Evolutionary conservation across 805 yeast species (phyloP).

Genomic region (Priceomyces carsonii): DNA sequence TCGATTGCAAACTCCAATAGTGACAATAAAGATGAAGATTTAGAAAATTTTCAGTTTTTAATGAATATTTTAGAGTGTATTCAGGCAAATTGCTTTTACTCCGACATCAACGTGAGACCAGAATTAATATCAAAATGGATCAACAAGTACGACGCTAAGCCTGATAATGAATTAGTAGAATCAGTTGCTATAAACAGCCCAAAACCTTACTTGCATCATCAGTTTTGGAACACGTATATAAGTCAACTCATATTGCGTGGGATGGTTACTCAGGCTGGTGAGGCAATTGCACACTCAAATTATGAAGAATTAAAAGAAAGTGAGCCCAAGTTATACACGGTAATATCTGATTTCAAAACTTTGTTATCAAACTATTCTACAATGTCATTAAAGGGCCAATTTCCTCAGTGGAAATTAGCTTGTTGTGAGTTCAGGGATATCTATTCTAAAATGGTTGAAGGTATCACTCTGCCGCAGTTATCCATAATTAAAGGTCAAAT

Average conservation of each 20-base stretch:
- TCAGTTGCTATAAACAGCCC: constrained; percentile 45
- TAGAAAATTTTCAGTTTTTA: constrained; percentile 38
- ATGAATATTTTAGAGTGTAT: constrained; percentile 58
- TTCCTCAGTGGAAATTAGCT: constrained; percentile 50
- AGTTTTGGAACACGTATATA: constrained; percentile 64
- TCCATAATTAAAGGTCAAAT: constrained; percentile 35
- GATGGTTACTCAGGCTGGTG: constrained; percentile 53
- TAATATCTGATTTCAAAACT: constrained; percentile 42
- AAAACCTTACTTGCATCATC: constrained; percentile 48
- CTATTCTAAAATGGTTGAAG: constrained; percentile 23
- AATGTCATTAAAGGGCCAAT: constrained; percentile 41
- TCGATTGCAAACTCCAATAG: too few species aligned
- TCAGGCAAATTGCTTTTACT: constrained; percentile 49
- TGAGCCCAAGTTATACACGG: constrained; percentile 28
- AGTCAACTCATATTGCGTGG: constrained; percentile 64
- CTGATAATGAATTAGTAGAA: constrained; percentile 52
- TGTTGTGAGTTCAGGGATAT: constrained; percentile 53
- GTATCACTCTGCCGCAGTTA: constrained; percentile 23
- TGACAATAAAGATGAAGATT: constrained; percentile 25
- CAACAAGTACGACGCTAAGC: constrained; percentile 68
- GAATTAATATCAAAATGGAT: constrained; percentile 59
- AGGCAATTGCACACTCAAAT: constrained; percentile 45
- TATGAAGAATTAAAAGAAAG: constrained; percentile 37
- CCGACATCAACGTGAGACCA: constrained; percentile 40
- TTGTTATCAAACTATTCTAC: constrained; percentile 42